A percentile compares a stretch with the other conserved stretches of the same genome.
phyloP scores from a whole-genome alignment of 169 alveolate genomes.

The Plasmodium fragile region DNA sequence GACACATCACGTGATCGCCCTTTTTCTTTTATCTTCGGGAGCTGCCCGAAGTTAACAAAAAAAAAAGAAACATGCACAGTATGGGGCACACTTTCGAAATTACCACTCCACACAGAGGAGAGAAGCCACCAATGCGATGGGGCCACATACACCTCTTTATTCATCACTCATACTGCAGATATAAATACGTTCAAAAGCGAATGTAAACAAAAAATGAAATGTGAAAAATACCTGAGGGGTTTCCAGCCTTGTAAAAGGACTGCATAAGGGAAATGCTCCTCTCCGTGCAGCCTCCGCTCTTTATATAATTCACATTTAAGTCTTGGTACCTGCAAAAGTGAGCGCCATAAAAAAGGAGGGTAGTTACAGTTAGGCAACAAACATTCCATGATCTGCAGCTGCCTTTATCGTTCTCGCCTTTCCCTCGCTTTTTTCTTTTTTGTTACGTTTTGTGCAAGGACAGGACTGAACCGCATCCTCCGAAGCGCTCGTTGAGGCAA shows the following conservation, averaged over 20 bases:
- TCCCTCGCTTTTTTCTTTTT: background rate
- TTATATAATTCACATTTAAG: conserved; percentile 28
- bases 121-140: background rate
- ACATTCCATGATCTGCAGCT: background rate
- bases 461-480: conserved; percentile 90
- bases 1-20: background rate
- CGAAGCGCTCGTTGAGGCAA: conserved; percentile 88
- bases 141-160: background rate
- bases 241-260: conserved; percentile 53
- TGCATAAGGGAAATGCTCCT: conserved; percentile 66
- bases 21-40: conserved; percentile 66
- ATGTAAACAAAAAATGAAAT: background rate
- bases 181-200: background rate
- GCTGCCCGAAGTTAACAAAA: conserved; percentile 7
- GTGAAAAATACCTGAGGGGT: conserved; percentile 49
- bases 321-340: conserved; percentile 22
- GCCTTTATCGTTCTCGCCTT: background rate
- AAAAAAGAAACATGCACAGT: background rate
- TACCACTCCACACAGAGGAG: background rate
- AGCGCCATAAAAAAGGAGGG: background rate
- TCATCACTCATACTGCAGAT: background rate
- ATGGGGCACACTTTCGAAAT: background rate
- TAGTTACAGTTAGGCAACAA: background rate
- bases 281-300: conserved; percentile 20
- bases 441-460: conserved; percentile 78